Conservation (phyloP, 495 filamentous ascomycete species). For the Podospora conica region DNA sequence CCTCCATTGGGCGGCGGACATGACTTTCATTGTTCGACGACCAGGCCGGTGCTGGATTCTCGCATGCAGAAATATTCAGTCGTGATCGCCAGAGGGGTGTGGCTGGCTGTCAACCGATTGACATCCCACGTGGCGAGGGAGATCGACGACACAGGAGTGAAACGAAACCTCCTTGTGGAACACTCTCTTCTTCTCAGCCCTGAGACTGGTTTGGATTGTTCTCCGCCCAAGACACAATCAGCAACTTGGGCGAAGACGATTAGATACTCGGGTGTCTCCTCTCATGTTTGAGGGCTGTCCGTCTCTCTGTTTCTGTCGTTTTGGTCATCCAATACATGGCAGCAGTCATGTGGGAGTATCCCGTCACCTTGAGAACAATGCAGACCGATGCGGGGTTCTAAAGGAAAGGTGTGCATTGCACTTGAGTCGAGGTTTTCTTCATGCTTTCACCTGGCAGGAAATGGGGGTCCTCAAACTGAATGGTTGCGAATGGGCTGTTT, state of each 20-base stretch:
- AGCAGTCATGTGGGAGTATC: no score
- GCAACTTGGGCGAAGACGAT: background rate
- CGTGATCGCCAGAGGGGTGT: background rate
- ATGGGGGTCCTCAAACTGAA: no score
- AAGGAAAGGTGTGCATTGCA: no score
- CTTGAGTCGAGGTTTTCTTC: no score
- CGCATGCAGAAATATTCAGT: background rate
- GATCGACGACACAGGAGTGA: background rate
- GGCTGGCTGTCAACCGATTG: background rate
- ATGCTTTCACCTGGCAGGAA: no score
- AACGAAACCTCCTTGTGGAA: background rate
- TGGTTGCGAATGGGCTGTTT: no score
- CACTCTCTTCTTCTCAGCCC: background rate
- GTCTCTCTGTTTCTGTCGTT: no score
- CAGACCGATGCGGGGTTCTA: no score
- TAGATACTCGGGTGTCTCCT: background rate
- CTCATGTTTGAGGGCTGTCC: background rate
- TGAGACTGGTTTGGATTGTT: background rate
- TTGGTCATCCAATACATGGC: no score
- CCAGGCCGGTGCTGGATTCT: background rate
- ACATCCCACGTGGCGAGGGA: background rate
- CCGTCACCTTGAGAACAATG: no score
- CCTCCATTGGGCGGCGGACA: background rate
- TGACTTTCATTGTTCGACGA: background rate
- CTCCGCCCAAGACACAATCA: background rate